These are phyloP conservation scores for Nitzschia inconspicua DNA, from an alignment of 108 stramenopile genomes.

Conservation along the genomic window DNA sequence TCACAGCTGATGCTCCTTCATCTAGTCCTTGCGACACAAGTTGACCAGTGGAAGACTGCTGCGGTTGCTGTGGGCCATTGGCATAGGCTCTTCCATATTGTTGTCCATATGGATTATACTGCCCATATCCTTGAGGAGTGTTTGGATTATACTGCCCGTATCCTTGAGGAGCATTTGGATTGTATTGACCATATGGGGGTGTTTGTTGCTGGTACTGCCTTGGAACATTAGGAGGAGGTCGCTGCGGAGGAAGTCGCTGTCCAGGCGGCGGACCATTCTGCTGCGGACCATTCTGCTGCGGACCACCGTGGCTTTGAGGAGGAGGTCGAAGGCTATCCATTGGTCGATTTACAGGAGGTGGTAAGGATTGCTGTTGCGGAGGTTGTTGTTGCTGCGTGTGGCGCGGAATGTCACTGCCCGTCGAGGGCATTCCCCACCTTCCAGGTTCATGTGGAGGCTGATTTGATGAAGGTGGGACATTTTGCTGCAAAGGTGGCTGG, in stretches of 20 bases:
- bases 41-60: conserved; percentile 18
- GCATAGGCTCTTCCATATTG: conserved; percentile 9
- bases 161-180: conserved; percentile 11
- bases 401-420: neutral
- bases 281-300: conserved; percentile 2
- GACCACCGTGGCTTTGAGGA: neutral
- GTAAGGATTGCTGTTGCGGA: conserved; percentile 14
- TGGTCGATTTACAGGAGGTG: too few relatives aligned
- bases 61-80: conserved; percentile 14
- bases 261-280: neutral
- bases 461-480: neutral
- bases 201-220: conserved; percentile 15
- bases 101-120: conserved; percentile 8
- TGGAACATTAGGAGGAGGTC: too few relatives aligned
- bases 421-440: neutral
- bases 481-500: neutral
- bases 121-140: conserved; percentile 20
- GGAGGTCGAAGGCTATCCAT: neutral
- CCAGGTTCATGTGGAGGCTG: neutral
- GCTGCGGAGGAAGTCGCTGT: neutral
- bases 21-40: conserved; percentile 20
- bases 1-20: conserved; percentile 24
- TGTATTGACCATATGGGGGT: conserved; percentile 16
- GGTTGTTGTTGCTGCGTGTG: conserved; percentile 1
- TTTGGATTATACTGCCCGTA: conserved; percentile 21